Base-by-base conservation (phyloP, 208 protist species). In the Leishmania martiniquensis region DNA sequence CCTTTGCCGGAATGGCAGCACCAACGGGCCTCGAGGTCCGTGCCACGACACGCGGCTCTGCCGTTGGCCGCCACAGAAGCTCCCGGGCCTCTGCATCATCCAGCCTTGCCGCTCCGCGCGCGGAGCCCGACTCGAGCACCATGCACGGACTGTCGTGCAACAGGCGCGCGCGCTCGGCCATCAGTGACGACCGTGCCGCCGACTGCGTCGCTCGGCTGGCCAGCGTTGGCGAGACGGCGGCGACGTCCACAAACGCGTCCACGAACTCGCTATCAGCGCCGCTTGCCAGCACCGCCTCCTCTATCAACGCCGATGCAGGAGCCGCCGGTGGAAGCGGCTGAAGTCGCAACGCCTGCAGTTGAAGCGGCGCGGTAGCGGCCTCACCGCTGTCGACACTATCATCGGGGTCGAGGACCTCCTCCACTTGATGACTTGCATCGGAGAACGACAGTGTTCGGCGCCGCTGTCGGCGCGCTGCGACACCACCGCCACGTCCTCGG, bases 101-200 rank as follows among this genome's bases (percentile, higher is more conserved):
- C 17, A 37, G 9, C 3, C 25, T 34, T 29, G 39, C 34, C n/a
- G 49, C 60, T 15, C 29, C 15, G 45, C 47, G 62, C 60, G 29
- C 29, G 34, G 39, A 42, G 51, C n/a, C 15, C 22, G 17, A 4
- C 47, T n/a, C 47, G 20, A 20, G 7, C 55, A 29, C 55, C 52
- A 39, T 32, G 51, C 54, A 39, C 2, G 52, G 22, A 45, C 54
- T 67, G 72, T 77, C 55, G 29, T 51, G 22, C 32, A 75, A 42
- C 54, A 82, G 63, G 7, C 25, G 13, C 29, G 79, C 79, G 7
- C 79, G 79, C 52, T 68, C 65, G 29, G 67, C 68, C 65, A 73
- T 55, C 25, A 83, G 29, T 6, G 59, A 57, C 32, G 79, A 49
- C 72, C 74, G 62, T 32, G 54, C 72, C 1, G 54, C 72, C 22